Base-by-base conservation (phyloP, 176 grass and related monocot genomes). In the Luzula sylvatica region DNA sequence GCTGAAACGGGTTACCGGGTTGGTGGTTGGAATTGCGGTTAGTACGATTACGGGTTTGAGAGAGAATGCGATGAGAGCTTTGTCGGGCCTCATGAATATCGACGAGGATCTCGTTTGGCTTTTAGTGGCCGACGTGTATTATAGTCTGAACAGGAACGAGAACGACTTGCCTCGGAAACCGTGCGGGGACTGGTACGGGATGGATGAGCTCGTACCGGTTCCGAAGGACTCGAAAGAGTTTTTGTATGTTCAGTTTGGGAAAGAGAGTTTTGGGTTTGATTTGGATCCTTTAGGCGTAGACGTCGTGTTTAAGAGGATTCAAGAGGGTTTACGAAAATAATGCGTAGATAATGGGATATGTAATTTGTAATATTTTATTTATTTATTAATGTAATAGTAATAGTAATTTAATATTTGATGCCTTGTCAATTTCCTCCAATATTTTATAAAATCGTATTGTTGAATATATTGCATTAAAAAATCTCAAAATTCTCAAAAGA, bases 31-130 rank as follows among this genome's bases (percentile, higher is more conserved):
- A 20, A 76, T 89, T 79, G 90, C 84, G 52, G 88, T 78, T 69
- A 9, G 30, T 7, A 35, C 5, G 5, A 35, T 7, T 35, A 35
- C 51, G 39, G 59, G 81, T 62, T 56, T 96, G 46, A 58, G 72
- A 65, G 83, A 86, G 65, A 78, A 70, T 70, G 65, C 84, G 46
- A 11, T 89, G 47, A 86, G 61, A 62, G 67, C 90, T 58, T 82
- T 96, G 68, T 24, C 42, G 20, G 84, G 79, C 24, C 71, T 96
- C 38, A 75, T 81, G 20, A 49, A 30, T 46, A 96, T 89, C 3
- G 85, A 96, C 79, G 47, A 77, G 19, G 90, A 96, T 23, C 85
- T 96, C 5, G 70, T 89, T 47, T 96, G 90, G 90, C 81, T 96
- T 73, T 78, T 96, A 30, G 72, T 96, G 30, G 84, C 85, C 2